phyloP scores from a whole-genome alignment of 2,329 filamentous ascomycete species.

The Fusarium globosum region DNA sequence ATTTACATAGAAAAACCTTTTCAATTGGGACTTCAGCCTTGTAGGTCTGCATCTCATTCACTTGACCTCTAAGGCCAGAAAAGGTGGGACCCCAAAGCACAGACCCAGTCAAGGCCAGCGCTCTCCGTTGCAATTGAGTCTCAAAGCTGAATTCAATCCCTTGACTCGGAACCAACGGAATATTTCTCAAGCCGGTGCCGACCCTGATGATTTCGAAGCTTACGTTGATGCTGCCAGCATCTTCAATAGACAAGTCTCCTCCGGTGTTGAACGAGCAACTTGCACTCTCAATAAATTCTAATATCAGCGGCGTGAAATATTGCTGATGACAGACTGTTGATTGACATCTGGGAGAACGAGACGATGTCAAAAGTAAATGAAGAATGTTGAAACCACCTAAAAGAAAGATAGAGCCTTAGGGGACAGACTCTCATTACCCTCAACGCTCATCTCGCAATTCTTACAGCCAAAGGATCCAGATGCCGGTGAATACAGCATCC shows the following conservation, averaged over 20 bases:
- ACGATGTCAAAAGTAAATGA: accelerated
- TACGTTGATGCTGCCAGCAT: neutral
- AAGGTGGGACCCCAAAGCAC: neutral
- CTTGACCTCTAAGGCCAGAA: neutral
- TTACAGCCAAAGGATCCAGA: accelerated
- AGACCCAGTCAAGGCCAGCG: neutral
- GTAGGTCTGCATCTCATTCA: neutral
- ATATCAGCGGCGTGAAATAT: neutral
- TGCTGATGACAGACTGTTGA: accelerated
- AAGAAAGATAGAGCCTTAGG: accelerated
- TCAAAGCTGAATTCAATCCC: neutral
- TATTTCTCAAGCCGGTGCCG: too few species aligned
- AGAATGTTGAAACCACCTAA: accelerated
- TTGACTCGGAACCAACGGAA: accelerated
- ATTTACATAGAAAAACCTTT: accelerated
- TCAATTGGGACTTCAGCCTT: neutral
- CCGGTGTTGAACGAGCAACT: neutral
- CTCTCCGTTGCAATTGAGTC: accelerated
- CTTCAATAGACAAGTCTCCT: neutral
- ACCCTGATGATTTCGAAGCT: too few species aligned
- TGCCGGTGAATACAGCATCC: accelerated
- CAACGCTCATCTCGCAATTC: accelerated
- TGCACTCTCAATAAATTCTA: neutral
- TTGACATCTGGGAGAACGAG: neutral
- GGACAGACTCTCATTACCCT: accelerated